Base-by-base conservation (phyloP, 345 rosid genomes). In the Pugionium cornutum region DNA sequence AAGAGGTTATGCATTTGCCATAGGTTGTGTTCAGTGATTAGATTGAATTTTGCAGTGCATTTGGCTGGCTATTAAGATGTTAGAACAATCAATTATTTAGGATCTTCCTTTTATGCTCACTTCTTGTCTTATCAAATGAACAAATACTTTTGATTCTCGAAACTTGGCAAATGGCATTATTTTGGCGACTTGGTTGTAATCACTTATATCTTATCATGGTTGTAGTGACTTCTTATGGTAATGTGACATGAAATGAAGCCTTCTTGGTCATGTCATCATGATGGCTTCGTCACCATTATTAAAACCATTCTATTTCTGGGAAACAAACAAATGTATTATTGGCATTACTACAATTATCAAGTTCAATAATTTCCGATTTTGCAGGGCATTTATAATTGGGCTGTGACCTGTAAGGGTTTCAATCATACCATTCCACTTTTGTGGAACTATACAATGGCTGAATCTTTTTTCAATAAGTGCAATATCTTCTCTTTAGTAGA, bases 361-460 rank as follows among this genome's bases (percentile, higher is more conserved):
- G 58, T 55, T 30, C 53, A 71, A 71, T 59, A 49, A 58, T 63
- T 40, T 26, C 35, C 1, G 51, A 56, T 37, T 55, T 48, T 47
- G n/a, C 33, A 64, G 18, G 68, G 62, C 57, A 30, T 18, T 30
- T 53, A 44, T 63, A 4, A 35, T 49, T 57, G 61, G n/a, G 40
- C 2, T 58, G 6, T 48, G 18, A 58, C 28, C 35, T 68, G 49
- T 31, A 68, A 31, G 65, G 51, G 3, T n/a, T 49, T 29, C 41
- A 57, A 28, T 57, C 6, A 64, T 58, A 50, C 33, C 4, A 42
- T 64, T 50, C 66, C 70, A 64, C 61, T 50, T 72, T 49, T 64
- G 70, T 50, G 76, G 76, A 64, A 49, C 48, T 4, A 64, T 64
- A 54, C 69, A 57, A 5, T 50, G 70, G 42, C 66, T 28, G 41